Evolutionary conservation across 164 flowering plant genomes (phyloP).

Genomic region (Piper betle): DNA sequence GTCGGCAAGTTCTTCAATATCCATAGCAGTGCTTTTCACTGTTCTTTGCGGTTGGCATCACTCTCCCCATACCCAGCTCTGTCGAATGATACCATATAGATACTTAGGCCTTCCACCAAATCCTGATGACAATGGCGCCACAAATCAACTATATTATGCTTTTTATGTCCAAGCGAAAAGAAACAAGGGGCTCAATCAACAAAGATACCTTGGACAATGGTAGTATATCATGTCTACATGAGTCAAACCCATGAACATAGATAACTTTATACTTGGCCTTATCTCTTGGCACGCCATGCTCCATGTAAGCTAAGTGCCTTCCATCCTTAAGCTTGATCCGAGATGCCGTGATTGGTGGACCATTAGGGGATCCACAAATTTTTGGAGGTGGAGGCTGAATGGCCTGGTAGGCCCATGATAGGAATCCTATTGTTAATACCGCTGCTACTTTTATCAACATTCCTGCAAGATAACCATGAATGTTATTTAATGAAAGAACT

Average conservation of each 20-base stretch:
- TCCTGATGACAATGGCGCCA: conserved; percentile 22
- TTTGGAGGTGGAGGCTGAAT: conserved; percentile 48
- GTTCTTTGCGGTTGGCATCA: conserved; percentile 45
- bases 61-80: conserved; percentile 68
- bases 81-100: conserved; percentile 36
- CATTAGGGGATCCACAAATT: conserved; percentile 44
- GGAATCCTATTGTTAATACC: conserved; percentile 25
- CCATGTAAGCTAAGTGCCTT: conserved; percentile 64
- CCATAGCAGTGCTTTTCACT: conserved; percentile 44
- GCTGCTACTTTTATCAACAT: conserved; percentile 17
- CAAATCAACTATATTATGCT: neutral
- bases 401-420: conserved; percentile 44
- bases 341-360: conserved; percentile 52
- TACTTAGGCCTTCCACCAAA: conserved; percentile 32
- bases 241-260: conserved; percentile 44
- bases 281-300: conserved; percentile 49
- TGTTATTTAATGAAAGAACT: neutral
- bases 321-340: conserved; percentile 67
- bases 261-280: conserved; percentile 45
- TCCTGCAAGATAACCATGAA: conserved; percentile 20
- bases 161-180: neutral
- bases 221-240: conserved; percentile 30
- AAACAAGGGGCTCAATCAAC: neutral
- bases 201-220: conserved; percentile 31
- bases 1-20: conserved; percentile 53